Conservation (phyloP, 2,329 filamentous ascomycete species). For the Diaporthe longicolla region DNA sequence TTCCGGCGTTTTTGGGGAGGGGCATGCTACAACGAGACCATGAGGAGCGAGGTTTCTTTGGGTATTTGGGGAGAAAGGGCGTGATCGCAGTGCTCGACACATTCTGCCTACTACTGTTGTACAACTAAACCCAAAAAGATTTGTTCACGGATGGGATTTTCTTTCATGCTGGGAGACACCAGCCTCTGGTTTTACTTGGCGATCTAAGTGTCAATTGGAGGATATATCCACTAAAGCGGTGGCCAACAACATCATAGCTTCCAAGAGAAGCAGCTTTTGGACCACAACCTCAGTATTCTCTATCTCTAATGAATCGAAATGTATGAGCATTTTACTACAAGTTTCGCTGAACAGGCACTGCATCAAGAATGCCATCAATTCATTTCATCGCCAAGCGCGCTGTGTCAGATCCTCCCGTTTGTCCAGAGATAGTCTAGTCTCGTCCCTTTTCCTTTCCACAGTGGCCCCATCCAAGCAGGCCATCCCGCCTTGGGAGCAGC, state of each 20-base stretch:
- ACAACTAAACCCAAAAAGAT: not conserved
- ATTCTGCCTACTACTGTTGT: not conserved
- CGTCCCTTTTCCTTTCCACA: too few species aligned
- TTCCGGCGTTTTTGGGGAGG: not conserved
- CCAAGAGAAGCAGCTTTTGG: not conserved
- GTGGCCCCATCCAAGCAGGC: too few species aligned
- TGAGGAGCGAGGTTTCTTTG: not conserved
- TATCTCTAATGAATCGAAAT: conserved; percentile 28
- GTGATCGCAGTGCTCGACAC: conserved; percentile 23
- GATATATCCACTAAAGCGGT: conserved; percentile 8
- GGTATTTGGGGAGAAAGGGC: not conserved
- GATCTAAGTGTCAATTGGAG: not conserved
- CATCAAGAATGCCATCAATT: not conserved
- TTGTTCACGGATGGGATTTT: not conserved
- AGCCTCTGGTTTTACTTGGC: not conserved
- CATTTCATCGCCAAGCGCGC: not conserved
- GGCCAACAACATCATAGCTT: not conserved
- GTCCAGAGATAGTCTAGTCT: not conserved
- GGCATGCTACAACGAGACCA: conserved; percentile 5
- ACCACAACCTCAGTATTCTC: not conserved
- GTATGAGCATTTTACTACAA: not conserved
- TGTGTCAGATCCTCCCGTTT: not conserved
- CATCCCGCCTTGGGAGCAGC: not conserved
- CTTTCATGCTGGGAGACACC: not conserved
- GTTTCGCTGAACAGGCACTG: not conserved